Base-by-base conservation (phyloP, 2,329 filamentous ascomycete species). In the Talaromyces piceae region DNA sequence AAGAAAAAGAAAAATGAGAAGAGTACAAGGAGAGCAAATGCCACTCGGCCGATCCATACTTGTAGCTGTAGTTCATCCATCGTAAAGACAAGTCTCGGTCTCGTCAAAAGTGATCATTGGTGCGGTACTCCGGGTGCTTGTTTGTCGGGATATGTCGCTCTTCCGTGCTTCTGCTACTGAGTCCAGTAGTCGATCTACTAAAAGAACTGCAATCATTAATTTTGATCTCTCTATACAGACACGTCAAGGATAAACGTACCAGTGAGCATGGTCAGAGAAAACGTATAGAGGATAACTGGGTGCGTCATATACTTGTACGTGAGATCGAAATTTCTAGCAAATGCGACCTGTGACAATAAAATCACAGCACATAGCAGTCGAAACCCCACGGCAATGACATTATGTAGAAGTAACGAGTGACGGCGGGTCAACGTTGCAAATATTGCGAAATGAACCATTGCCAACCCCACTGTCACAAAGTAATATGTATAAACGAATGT, bases 401-500 rank as follows among this genome's bases (percentile, higher is more conserved):
- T 55, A 45, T 60, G 59, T 13, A 61, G 33, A 22, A 28, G 55
- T 22, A 52, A 54, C 9, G 55, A 50, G 50, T 67, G 62, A 5
- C 62, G 65, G 33, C 55, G 58, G 5, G 61, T 59, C 16, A 71
- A 56, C 5, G 59, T 43, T 12, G 60, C 53, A 52, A 71, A 70
- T 13, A 58, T 56, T 2, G 65, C 63, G 50, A 71, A 67, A 37
- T 70, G 57, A 23, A 62, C 58, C 66, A 71, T 67, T 4, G 63
- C 58, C 18, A 69, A 47, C 18, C 65, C 60, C 8, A 69, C 67
- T 11, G 66, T 66, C 16, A 62, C 45, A 45, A 72, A 71, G 55
- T 67, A 71, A 51, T 70, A 72, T 16, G 69, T 55, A 53, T 68
- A 71, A 9, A 71, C 69, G 55, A 72, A 70, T 1, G 57, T 63